A percentile compares a stretch with the other conserved stretches of the same genome.
Conservation (phyloP, 2,329 filamentous ascomycete species). For the Seiridium cupressi region DNA sequence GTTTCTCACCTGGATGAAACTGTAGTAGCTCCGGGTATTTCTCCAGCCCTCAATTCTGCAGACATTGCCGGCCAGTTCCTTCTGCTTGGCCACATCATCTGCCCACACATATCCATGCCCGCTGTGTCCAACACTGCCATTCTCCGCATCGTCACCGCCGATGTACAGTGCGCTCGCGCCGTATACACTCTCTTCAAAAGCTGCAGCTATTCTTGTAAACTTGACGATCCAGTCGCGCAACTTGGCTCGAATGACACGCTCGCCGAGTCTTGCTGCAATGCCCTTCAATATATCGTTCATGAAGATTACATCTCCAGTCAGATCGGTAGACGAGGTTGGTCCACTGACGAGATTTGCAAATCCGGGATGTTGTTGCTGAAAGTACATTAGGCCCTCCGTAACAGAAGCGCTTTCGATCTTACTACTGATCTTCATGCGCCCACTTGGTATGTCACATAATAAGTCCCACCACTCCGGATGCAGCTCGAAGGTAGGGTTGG, state of each 20-base stretch:
- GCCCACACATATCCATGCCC: slow-evolving; percentile 97
- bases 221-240: slow-evolving; percentile 94
- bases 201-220: slow-evolving; percentile 87
- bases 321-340: slow-evolving; percentile 45
- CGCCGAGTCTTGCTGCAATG: slow-evolving; percentile 82
- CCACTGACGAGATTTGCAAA: slow-evolving; percentile 50
- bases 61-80: slow-evolving; percentile 87
- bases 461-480: slow-evolving; percentile 99
- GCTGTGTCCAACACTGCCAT: slow-evolving; percentile 55
- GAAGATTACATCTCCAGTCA: slow-evolving; percentile 84
- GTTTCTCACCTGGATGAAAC: slow-evolving; percentile 73
- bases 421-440: slow-evolving; percentile 90
- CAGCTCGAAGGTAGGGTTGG: slow-evolving; percentile 92
- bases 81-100: slow-evolving; percentile 75
- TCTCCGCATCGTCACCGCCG: slow-evolving; percentile 69
- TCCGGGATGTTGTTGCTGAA: slow-evolving; percentile 74
- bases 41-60: slow-evolving; percentile 96
- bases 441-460: slow-evolving; percentile 87
- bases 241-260: slow-evolving; percentile 85
- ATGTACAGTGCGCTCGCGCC: slow-evolving; percentile 88
- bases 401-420: slow-evolving; percentile 77
- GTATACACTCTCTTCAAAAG: slow-evolving; percentile 94
- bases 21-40: slow-evolving; percentile 92
- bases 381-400: slow-evolving; percentile 84
- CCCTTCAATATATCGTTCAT: slow-evolving; percentile 83